phyloP scores from a whole-genome alignment of 2,329 filamentous ascomycete species.

The Calonectria pauciramosa region DNA sequence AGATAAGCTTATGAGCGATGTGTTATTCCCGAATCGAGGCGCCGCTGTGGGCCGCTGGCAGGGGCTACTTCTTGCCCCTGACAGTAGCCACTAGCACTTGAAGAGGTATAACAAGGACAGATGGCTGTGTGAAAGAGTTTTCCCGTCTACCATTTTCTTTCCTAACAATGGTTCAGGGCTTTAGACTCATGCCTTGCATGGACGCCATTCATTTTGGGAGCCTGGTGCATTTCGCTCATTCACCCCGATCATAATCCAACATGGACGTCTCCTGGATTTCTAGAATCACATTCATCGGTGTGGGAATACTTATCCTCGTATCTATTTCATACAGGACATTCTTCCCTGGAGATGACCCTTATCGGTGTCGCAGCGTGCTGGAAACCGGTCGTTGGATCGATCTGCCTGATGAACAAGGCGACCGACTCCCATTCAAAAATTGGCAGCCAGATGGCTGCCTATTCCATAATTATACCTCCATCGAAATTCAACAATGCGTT shows the following conservation, averaged over 20 bases:
- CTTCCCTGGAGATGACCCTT: slow-evolving; percentile 56
- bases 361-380: slow-evolving; percentile 65
- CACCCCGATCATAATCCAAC: background rate
- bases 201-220: background rate
- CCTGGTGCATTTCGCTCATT: background rate
- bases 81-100: too few relatives aligned
- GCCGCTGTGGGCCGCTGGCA: too few relatives aligned
- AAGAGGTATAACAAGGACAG: too few relatives aligned
- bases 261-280: background rate
- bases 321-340: background rate
- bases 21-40: too few relatives aligned
- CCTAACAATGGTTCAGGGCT: too few relatives aligned
- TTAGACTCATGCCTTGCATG: background rate
- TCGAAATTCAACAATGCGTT: slow-evolving; percentile 66
- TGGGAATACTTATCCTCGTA: background rate
- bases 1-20: too few relatives aligned
- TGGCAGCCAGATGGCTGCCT: slow-evolving; percentile 73
- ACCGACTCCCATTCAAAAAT: slow-evolving; percentile 52
- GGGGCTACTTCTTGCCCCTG: too few relatives aligned
- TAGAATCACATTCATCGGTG: background rate
- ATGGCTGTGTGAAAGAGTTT: too few relatives aligned
- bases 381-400: slow-evolving; percentile 63
- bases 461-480: slow-evolving; percentile 65
- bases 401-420: slow-evolving; percentile 46
- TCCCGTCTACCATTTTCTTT: too few relatives aligned